Percentiles rank a stretch among this genome's conserved stretches.
phyloP scores from a whole-genome alignment of 345 rosid species.

The Eucalyptus marginata region DNA sequence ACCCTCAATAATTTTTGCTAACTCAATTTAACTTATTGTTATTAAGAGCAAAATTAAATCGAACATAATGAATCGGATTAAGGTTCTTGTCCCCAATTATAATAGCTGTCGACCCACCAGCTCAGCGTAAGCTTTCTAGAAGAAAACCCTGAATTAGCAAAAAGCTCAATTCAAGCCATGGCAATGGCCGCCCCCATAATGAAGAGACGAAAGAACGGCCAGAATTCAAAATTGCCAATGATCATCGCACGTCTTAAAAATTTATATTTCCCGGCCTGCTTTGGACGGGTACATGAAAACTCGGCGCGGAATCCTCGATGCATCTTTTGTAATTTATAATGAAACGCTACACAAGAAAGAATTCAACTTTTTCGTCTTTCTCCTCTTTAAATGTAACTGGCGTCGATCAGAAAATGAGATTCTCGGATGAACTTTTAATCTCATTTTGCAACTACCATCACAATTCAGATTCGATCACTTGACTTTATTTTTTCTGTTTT shows the following conservation, averaged over 20 bases:
- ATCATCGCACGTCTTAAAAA: background rate
- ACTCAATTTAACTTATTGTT: background rate
- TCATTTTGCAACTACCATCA: background rate
- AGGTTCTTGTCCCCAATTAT: background rate
- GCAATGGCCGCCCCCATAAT: background rate
- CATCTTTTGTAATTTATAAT: background rate
- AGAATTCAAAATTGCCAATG: background rate
- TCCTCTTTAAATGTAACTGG: background rate
- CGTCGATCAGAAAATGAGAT: background rate
- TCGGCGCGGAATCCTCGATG: background rate
- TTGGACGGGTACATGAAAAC: background rate
- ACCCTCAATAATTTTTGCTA: background rate
- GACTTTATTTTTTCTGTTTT: too few species aligned
- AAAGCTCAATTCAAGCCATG: background rate
- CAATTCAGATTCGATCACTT: too few species aligned
- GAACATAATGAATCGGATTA: background rate
- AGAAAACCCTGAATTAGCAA: background rate
- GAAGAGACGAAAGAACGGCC: background rate
- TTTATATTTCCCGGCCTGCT: background rate
- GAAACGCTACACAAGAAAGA: background rate
- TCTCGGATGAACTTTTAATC: background rate
- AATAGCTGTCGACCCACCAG: background rate
- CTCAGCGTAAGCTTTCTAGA: background rate
- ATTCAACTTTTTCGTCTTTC: background rate
- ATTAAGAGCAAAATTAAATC: background rate